Conservation (phyloP, 345 rosid species). For the Pistacia atlantica region DNA sequence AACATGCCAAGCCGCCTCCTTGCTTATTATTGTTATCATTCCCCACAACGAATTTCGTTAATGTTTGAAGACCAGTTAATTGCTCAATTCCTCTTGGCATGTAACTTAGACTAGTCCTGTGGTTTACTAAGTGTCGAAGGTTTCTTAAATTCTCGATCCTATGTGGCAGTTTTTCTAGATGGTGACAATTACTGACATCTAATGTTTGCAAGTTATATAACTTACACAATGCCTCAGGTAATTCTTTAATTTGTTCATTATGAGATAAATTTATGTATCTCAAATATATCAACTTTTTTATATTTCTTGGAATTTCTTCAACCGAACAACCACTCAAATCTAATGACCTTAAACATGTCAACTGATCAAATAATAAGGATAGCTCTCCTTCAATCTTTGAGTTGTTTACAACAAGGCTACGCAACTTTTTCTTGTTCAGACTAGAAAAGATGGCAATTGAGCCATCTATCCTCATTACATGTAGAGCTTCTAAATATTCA, state of each 20-base stretch:
- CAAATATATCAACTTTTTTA: slow-evolving; percentile 18
- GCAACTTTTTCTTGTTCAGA: slow-evolving; percentile 11
- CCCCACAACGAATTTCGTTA: no score
- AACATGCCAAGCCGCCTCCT: no score
- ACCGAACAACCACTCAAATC: neutral
- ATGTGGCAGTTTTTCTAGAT: no score
- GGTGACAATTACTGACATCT: no score
- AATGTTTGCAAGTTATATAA: no score
- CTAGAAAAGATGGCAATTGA: neutral
- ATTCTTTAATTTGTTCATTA: neutral
- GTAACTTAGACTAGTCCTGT: no score
- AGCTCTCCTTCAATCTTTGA: neutral
- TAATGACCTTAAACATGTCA: neutral
- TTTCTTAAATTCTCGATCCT: no score
- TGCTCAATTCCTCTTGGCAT: no score
- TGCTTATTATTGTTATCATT: no score
- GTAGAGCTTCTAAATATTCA: slow-evolving; percentile 5
- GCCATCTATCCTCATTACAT: slow-evolving; percentile 7
- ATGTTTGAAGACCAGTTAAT: no score
- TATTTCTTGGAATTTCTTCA: slow-evolving; percentile 8
- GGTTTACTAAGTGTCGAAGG: no score
- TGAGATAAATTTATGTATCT: slow-evolving; percentile 23
- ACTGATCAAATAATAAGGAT: neutral
- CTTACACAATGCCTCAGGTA: slow-evolving; percentile 23
- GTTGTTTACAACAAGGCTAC: slow-evolving; percentile 15